Evolutionary conservation across 768 basidiomycete species (phyloP).

Genomic region (Dioszegia crocea): DNA sequence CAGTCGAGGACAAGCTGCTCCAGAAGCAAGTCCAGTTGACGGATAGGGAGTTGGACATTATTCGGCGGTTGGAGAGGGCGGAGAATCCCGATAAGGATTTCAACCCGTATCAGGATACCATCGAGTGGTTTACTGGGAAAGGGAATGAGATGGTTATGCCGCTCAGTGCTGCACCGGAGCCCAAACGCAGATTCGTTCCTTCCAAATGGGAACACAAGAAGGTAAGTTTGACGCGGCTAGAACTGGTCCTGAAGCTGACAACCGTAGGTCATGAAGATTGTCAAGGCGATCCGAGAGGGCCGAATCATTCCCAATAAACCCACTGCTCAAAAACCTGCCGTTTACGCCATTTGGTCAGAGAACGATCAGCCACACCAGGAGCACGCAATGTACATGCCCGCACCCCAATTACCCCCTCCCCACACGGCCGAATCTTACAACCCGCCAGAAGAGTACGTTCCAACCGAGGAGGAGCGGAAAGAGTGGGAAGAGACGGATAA

Average conservation of each 20-base stretch:
- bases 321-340: conserved; percentile 60
- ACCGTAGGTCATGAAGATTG: conserved; percentile 93
- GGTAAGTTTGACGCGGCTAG: conserved; percentile 53
- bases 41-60: conserved; percentile 88
- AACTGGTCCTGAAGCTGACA: neutral
- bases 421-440: conserved; percentile 97
- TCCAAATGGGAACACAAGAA: conserved; percentile 99
- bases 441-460: conserved; percentile 93
- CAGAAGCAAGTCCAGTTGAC: conserved; percentile 83
- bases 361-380: conserved; percentile 60
- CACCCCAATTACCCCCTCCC: conserved; percentile 83
- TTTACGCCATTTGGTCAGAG: conserved; percentile 82
- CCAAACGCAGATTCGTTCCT: conserved; percentile 91
- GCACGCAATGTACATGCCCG: conserved; percentile 81
- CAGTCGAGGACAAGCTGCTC: conserved; percentile 81
- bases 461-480: conserved; percentile 71
- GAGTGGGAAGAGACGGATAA: conserved; percentile 78
- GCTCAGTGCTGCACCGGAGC: conserved; percentile 81
- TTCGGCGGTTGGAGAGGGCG: conserved; percentile 77
- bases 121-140: conserved; percentile 96
- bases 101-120: conserved; percentile 87
- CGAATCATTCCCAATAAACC: conserved; percentile 88
- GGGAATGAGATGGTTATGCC: conserved; percentile 95
- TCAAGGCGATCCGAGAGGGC: conserved; percentile 94
- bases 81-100: conserved; percentile 88